phyloP scores from a whole-genome alignment of 805 yeast genomes.

The Lipomyces yamadae region DNA sequence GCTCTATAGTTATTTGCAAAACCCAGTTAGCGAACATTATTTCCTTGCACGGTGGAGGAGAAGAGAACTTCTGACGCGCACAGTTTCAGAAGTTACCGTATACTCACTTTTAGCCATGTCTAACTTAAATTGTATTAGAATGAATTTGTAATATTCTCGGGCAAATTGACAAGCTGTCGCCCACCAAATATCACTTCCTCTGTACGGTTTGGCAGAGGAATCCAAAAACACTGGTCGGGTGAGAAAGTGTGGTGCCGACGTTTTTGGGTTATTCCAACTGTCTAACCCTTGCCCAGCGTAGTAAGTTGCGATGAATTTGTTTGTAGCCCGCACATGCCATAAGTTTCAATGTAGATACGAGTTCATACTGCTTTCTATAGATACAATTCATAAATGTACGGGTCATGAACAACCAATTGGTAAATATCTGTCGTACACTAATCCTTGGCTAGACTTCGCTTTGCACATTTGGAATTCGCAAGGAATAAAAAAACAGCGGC shows the following conservation, averaged over 20 bases:
- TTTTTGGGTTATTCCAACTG: background rate
- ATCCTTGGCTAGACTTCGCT: background rate
- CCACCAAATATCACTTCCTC: too few species aligned
- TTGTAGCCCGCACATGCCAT: too few species aligned
- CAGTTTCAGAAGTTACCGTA: background rate
- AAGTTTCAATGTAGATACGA: background rate
- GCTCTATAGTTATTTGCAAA: slow-evolving; percentile 47
- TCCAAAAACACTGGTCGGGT: background rate
- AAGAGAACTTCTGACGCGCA: too few species aligned
- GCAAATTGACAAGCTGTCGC: background rate
- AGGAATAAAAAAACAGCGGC: background rate
- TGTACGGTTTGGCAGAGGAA: background rate
- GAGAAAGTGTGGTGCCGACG: background rate
- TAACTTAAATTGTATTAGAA: background rate
- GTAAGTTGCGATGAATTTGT: background rate
- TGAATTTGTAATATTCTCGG: background rate
- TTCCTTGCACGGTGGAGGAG: too few species aligned
- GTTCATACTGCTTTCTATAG: background rate
- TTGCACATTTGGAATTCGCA: background rate
- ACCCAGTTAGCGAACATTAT: background rate
- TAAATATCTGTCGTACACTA: background rate
- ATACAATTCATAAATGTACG: slow-evolving; percentile 1
- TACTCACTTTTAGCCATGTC: background rate
- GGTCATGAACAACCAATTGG: background rate
- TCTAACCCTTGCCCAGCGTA: background rate